phyloP scores from a whole-genome alignment of 495 filamentous ascomycete genomes.

The Emericellopsis terricola region DNA sequence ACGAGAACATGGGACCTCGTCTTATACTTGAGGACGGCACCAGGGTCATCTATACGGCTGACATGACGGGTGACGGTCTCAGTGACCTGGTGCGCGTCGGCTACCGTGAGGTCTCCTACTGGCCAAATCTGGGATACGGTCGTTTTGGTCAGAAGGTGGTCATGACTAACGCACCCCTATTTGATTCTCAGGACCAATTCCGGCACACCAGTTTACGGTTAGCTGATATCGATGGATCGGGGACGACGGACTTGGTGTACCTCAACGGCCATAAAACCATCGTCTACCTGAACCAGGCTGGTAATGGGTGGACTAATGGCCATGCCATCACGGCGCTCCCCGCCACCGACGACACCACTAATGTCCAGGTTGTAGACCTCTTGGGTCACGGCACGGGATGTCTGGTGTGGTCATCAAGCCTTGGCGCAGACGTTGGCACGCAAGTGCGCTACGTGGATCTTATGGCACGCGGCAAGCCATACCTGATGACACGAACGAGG shows the following conservation, averaged over 20 bases:
- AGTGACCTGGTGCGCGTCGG: conserved; percentile 11
- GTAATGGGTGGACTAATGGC: conserved; percentile 10
- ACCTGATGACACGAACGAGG: too few species aligned
- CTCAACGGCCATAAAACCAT: conserved; percentile 3
- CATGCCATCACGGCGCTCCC: conserved; percentile 4
- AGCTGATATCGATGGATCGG: conserved; percentile 17
- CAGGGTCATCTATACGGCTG: too few species aligned
- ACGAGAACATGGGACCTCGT: too few species aligned
- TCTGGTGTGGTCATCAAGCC: conserved; percentile 9
- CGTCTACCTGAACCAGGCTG: conserved; percentile 8
- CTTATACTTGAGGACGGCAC: too few species aligned
- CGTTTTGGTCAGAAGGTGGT: conserved; percentile 12
- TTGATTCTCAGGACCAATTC: conserved; percentile 8
- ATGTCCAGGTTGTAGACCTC: conserved; percentile 9
- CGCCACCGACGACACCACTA: neutral
- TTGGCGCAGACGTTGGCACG: neutral
- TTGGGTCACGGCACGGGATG: conserved; percentile 15
- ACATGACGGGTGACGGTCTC: conserved; percentile 19
- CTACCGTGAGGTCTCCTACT: conserved; percentile 13
- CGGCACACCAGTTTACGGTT: conserved; percentile 5
- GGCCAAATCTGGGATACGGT: conserved; percentile 18
- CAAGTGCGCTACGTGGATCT: conserved; percentile 10
- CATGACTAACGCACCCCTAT: conserved; percentile 13
- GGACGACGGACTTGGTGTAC: conserved; percentile 18
- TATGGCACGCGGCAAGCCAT: too few species aligned